These are phyloP conservation scores for Penicillium sp. DNA, from an alignment of 2,329 filamentous ascomycete genomes.

Conservation along the genomic window DNA sequence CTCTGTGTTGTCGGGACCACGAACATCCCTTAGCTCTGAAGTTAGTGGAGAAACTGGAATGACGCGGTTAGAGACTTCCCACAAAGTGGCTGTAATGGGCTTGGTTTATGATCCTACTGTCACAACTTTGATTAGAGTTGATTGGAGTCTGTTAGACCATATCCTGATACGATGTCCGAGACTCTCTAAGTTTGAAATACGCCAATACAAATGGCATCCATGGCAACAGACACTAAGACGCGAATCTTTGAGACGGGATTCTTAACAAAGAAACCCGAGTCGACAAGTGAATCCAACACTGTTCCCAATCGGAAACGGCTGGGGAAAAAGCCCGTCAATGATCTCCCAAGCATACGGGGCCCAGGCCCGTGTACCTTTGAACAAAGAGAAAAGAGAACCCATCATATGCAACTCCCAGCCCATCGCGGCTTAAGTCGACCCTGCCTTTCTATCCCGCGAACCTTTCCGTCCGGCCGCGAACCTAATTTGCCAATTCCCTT, in stretches of 20 bases:
- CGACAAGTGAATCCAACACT: background rate
- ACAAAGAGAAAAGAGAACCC: conserved; percentile 4
- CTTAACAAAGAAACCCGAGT: background rate
- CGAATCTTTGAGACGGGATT: background rate
- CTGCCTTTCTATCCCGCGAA: conserved; percentile 12
- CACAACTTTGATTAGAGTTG: conserved; percentile 2
- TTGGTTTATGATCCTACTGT: background rate
- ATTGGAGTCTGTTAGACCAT: background rate
- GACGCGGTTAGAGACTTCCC: conserved; percentile 3
- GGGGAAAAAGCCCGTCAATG: background rate
- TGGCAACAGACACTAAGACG: conserved; percentile 2
- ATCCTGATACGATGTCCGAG: background rate
- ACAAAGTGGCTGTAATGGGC: background rate
- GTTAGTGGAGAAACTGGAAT: conserved; percentile 6
- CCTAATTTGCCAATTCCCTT: conserved; percentile 12
- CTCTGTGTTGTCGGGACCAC: conserved; percentile 14
- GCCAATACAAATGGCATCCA: background rate
- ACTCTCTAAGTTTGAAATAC: background rate
- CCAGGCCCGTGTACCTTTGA: conserved; percentile 4
- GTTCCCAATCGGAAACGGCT: background rate
- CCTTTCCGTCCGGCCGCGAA: conserved; percentile 16
- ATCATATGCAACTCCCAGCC: conserved; percentile 5
- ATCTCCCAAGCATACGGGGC: background rate
- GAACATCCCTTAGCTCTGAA: background rate
- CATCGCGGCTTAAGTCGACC: conserved; percentile 12